Evolutionary conservation across 1,284 basidiomycete genomes (phyloP), one percentile per base, ranked within the genome.

Genomic region (Volvariella volvacea): DNA sequence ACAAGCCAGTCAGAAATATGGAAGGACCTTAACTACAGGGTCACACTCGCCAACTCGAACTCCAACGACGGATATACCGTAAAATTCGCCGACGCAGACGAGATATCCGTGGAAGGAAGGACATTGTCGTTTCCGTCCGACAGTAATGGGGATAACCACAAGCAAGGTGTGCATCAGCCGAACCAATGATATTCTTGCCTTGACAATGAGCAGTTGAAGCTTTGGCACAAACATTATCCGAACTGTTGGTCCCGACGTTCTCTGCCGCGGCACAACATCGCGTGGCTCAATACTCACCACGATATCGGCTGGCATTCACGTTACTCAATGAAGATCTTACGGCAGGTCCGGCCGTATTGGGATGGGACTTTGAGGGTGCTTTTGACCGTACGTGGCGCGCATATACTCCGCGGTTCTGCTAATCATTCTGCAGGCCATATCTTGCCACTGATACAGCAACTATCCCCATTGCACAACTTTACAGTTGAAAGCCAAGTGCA

Each of bases 401-500:
- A 34, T 25, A 3, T 9, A 17, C 45, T 45, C 48, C 39, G 49
- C 43, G 28, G 50, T 52, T 44, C 47, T 36, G 46, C 33, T 28
- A 36, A 42, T 51, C 22, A 47, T 41, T n/a, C 16, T 41, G 8
- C 50, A 93, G 92, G 70, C 33, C 77, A 89, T 56, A 65, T 96
- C 21, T 58, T 69, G 16, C 88, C 91, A 1, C 68, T 85, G 14
- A 63, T 91, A 12, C 60, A 72, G 8, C 68, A 74, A 31, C 68
- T 96, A 3, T 67, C 68, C 2, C 63, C 71, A 9, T 62, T 98
- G 21, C 91, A 97, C 67, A 91, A 92, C 57, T 91, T 95, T 58
- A 90, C 88, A 2, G 74, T 97, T 42, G 93, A 98, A 67, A 95
- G 90, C 48, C 94, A 98, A 66, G 80, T 96, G 0, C 88, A 94